Base-by-base conservation (phyloP, 148 eudicot genomes). In the Rhododendron kiyosumense region DNA sequence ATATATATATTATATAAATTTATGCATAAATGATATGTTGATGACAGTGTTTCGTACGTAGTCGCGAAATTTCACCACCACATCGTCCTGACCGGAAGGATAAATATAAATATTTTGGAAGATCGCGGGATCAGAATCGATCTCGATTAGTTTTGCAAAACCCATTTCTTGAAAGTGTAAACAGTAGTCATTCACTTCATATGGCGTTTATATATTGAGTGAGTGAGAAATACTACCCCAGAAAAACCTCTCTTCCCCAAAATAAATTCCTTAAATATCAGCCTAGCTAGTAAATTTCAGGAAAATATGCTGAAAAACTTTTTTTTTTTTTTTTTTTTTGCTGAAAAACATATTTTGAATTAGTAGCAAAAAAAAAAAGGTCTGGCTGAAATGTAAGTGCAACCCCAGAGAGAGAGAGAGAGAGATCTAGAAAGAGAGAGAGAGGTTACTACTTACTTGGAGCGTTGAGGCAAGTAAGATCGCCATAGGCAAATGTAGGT, bases 401-500 rank as follows among this genome's bases (percentile, higher is more conserved):
- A 41, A 41, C 45, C 45, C 45, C 45, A 41, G 18, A 13, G 15
- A 13, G 8, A 45, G 18, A 32, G 48, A 61, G 49, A 41, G 41
- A 79, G 32, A 75, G 69, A 32, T 0, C 0, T 0, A 52, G 41
- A 43, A 26, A 24, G 43, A 17, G 65, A 26, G 57, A 36, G 28
- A 34, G 83, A 18, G 86, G 45, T 71, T 51, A 24, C 20, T 54
- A 54, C 6, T 36, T 86, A 89, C 90, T 88, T 88, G 65, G 91
- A 84, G 61, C 85, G 84, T 13, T 82, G 89, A 69, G 93, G 88
- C 2, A 88, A 74, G 86, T 89, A 92, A 18, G 85, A 86, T 59
- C 8, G 65, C 99, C 99, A 95, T 9, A 97, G 94, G 89, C 95
- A 95, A 89, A 94, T 91, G 88, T 94, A 93, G 59, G 91, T 88